Percentiles rank a stretch among this genome's conserved stretches.
Evolutionary conservation across 305 asterid species (phyloP).

Genomic region (Andrographis paniculata): DNA sequence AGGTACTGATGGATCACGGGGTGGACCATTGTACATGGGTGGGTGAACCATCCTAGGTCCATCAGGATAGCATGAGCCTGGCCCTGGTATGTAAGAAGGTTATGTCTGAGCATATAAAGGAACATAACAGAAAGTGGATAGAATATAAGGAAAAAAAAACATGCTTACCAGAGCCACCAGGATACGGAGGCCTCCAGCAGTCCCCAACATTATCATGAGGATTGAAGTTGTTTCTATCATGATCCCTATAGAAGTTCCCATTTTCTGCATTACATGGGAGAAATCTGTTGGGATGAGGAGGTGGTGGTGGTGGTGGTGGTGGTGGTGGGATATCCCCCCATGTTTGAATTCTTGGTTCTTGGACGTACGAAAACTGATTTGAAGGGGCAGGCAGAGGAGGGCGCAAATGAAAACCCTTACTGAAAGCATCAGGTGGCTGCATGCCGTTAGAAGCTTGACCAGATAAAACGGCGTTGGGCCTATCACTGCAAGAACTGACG

Average conservation of each 20-base stretch:
- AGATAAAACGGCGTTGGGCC: constrained; percentile 30
- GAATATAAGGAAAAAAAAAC: not conserved
- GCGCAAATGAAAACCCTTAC: constrained; percentile 60
- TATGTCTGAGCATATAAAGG: not conserved
- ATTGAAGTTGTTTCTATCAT: constrained; percentile 40
- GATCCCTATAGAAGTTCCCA: constrained; percentile 51
- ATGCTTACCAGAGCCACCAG: constrained; percentile 59
- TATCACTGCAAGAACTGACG: constrained; percentile 14
- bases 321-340: constrained; percentile 55
- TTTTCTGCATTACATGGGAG: constrained; percentile 44
- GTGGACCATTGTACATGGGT: constrained; percentile 46
- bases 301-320: constrained; percentile 46
- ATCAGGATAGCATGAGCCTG: constrained; percentile 44
- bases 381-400: constrained; percentile 90
- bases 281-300: constrained; percentile 48
- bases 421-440: constrained; percentile 33
- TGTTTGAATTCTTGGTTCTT: constrained; percentile 49
- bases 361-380: constrained; percentile 72
- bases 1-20: constrained; percentile 41
- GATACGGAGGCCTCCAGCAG: constrained; percentile 67
- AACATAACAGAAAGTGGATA: not conserved
- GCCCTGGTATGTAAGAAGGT: constrained; percentile 30
- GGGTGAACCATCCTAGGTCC: constrained; percentile 46
- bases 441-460: constrained; percentile 32
- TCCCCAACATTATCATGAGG: constrained; percentile 55